Conservation (phyloP, 768 basidiomycete species). For the Lepiota subincarnata region DNA sequence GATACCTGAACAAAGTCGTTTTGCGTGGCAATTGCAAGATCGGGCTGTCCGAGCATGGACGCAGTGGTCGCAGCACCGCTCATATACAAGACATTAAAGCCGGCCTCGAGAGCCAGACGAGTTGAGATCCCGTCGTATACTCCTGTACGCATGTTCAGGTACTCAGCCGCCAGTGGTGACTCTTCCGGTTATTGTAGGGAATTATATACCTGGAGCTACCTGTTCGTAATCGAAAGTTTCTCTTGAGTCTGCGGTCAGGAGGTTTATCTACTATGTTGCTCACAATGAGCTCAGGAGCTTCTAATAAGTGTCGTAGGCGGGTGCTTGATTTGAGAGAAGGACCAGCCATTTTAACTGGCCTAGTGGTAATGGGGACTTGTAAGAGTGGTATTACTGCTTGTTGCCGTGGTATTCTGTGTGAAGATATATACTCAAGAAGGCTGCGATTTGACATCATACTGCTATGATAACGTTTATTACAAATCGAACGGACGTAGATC, state of each 20-base stretch:
- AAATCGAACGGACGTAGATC: too few relatives aligned
- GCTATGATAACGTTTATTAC: too few relatives aligned
- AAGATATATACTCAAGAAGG: too few relatives aligned
- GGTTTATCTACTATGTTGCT: not conserved
- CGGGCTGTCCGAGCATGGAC: slow-evolving; percentile 50
- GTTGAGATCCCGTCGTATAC: slow-evolving; percentile 51
- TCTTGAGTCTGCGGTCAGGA: not conserved
- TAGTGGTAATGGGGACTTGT: not conserved
- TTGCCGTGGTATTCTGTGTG: too few relatives aligned
- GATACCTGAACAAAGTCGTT: slow-evolving; percentile 48
- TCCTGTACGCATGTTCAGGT: slow-evolving; percentile 24
- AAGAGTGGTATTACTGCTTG: not conserved
- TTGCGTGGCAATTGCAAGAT: slow-evolving; percentile 50
- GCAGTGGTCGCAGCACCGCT: slow-evolving; percentile 50
- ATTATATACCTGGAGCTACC: slow-evolving; percentile 7
- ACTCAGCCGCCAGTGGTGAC: not conserved
- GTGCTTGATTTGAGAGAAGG: slow-evolving; percentile 3
- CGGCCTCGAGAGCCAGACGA: slow-evolving; percentile 47
- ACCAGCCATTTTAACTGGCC: not conserved
- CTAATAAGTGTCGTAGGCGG: slow-evolving; percentile 8
- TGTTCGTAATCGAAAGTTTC: not conserved
- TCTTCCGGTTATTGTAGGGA: not conserved
- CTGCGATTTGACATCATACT: too few relatives aligned
- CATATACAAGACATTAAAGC: slow-evolving; percentile 50
- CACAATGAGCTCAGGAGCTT: slow-evolving; percentile 10